Evolutionary conservation across 139 green algal genomes (phyloP).

Genomic region (Chlorella sp.): DNA sequence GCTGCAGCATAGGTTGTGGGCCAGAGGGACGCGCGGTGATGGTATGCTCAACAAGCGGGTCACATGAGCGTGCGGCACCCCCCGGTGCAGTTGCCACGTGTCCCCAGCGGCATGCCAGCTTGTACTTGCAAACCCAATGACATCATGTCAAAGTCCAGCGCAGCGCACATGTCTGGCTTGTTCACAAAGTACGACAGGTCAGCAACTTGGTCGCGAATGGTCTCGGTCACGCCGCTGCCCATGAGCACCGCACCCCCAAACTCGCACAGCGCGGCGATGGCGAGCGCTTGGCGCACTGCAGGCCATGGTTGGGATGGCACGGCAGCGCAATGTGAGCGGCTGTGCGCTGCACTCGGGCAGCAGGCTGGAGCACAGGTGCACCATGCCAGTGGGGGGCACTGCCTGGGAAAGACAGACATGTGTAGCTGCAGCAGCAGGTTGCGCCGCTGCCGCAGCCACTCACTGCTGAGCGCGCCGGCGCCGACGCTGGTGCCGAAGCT

Average conservation of each 20-base stretch:
- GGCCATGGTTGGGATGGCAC: not conserved
- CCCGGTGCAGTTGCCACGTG: no score
- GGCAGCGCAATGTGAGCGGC: not conserved
- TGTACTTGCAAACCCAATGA: no score
- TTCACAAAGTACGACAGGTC: not conserved
- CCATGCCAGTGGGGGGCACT: no score
- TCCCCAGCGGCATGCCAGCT: no score
- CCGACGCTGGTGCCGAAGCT: constrained; percentile 53
- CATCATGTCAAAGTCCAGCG: no score
- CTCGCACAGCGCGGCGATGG: constrained; percentile 49
- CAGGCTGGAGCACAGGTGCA: not conserved
- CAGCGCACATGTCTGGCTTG: constrained; percentile 4
- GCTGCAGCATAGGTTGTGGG: not conserved
- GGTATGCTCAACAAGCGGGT: no score
- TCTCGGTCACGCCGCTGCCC: constrained; percentile 34
- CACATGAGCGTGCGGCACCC: no score
- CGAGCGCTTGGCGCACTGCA: constrained; percentile 46
- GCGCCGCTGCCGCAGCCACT: not conserved
- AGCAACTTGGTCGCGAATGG: constrained; percentile 9
- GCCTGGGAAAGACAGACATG: no score
- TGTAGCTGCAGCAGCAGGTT: no score
- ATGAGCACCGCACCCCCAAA: constrained; percentile 55
- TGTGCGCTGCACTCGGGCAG: not conserved
- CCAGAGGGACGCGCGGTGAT: no score
- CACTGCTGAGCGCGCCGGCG: constrained; percentile 38